Base-by-base conservation (phyloP, 108 stramenopile species). In the Cyclotella baltica region DNA sequence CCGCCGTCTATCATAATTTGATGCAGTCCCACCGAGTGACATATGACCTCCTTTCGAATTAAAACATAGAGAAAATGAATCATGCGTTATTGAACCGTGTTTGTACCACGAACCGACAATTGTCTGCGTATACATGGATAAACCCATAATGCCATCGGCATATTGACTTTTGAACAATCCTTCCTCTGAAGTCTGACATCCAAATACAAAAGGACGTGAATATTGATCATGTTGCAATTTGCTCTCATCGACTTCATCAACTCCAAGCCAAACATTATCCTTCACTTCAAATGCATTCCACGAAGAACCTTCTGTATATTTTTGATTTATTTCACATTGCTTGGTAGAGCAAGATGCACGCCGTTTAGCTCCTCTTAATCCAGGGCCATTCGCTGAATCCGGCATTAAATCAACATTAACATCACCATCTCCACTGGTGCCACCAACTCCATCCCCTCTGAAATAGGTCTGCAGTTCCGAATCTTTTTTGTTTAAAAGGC, bases 121-220 rank as follows among this genome's bases (percentile, higher is more conserved):
- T n/a, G 88, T 88, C 35, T 70, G 69, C 3, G 81, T 81, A n/a
- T 87, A 77, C 71, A 87, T 83, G 13, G 80, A 84, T 70, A 99
- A 65, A 18, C 98, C 98, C 83, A 99, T 93, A 58, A 99, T 99
- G 20, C 98, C 98, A 83, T 98, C 93, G 23, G 96, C 98, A 67
- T 93, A 93, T 80, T 99, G 98, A 28, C 88, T 92, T 46, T 77
- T 75, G 81, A 99, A 98, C 28, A 98, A 78, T 8, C 98, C 98
- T 35, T 87, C 85, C 63, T 93, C 89, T 33, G 77, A 74, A 11
- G 89, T 88, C 75, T 98, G 96, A 79, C 98, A 99, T 3, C 97
- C 98, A 85, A 99, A 99, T 34, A 92, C 80, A 81, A 97, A 94
- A 5, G 86, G 81, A 13, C 93, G 58, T 2, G 93, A 82, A 29